Conservation (phyloP, 2,329 filamentous ascomycete species). For the Emericellopsis atlantica region DNA sequence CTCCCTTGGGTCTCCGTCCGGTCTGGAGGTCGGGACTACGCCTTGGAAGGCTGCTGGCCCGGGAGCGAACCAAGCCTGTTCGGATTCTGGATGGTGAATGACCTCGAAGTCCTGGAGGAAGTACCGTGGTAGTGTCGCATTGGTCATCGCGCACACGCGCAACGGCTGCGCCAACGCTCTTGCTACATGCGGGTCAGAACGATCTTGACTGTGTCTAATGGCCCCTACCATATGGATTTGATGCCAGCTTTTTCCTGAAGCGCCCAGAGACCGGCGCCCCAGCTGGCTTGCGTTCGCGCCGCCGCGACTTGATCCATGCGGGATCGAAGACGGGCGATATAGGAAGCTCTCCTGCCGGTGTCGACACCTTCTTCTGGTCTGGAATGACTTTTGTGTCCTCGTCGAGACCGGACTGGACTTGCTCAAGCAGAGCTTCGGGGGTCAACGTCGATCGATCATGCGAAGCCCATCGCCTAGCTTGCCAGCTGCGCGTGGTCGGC, state of each 20-base stretch:
- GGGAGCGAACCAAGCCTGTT: conserved; percentile 43
- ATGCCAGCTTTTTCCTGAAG: conserved; percentile 44
- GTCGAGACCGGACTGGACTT: conserved; percentile 18
- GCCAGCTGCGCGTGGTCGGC: conserved; percentile 1
- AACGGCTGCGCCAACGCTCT: conserved; percentile 47
- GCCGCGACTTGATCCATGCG: conserved; percentile 28
- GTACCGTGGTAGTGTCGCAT: conserved; percentile 36
- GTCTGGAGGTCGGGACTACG: conserved; percentile 6
- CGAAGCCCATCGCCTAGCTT: conserved; percentile 16
- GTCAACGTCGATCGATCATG: conserved; percentile 16
- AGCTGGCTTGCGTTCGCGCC: conserved; percentile 26
- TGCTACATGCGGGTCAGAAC: conserved; percentile 25
- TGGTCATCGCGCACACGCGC: conserved; percentile 40
- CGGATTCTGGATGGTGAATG: conserved; percentile 39
- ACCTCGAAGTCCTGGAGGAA: conserved; percentile 52
- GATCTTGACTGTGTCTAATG: background rate
- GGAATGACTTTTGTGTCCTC: conserved; percentile 21
- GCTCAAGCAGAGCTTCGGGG: conserved; percentile 13
- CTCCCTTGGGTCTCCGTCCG: conserved; percentile 1
- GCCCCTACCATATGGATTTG: conserved; percentile 51
- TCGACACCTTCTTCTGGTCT: conserved; percentile 28
- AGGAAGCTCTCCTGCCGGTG: conserved; percentile 32
- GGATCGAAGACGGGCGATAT: conserved; percentile 43
- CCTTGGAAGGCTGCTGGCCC: conserved; percentile 20
- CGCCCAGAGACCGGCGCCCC: conserved; percentile 19